These are phyloP conservation scores for Monosporascus sp. DNA, from an alignment of 2,329 filamentous ascomycete genomes.

Conservation along the genomic window DNA sequence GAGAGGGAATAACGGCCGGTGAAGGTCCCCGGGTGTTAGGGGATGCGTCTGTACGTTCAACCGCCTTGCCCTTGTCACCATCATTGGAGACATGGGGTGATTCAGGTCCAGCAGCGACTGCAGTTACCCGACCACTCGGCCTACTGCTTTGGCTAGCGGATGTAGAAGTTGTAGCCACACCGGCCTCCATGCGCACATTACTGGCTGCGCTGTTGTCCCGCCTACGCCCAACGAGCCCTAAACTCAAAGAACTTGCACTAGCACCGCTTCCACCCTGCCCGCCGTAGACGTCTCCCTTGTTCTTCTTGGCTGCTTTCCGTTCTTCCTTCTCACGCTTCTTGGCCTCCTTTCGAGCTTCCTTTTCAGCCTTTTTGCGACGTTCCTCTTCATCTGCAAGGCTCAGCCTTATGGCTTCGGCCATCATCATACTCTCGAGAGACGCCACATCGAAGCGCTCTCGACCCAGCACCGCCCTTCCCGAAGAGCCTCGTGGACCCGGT, in stretches of 20 bases:
- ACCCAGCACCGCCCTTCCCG: slow-evolving; percentile 19
- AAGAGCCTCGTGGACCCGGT: slow-evolving; percentile 26
- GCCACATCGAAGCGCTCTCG: slow-evolving; percentile 29
- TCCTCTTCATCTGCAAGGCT: slow-evolving; percentile 93
- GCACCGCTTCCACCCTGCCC: slow-evolving; percentile 40
- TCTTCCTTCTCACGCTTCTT: slow-evolving; percentile 84
- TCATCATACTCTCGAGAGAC: slow-evolving; percentile 97
- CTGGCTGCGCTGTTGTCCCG: slow-evolving; percentile 56
- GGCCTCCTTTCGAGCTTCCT: slow-evolving; percentile 72
- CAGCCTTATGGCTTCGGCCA: slow-evolving; percentile 89
- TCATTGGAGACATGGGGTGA: slow-evolving; percentile 17
- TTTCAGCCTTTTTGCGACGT: slow-evolving; percentile 77
- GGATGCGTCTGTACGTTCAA: slow-evolving; percentile 48
- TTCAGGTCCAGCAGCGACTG: slow-evolving; percentile 25
- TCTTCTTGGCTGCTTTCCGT: slow-evolving; percentile 70
- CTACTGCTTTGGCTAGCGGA: slow-evolving; percentile 28
- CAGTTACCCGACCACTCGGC: slow-evolving; percentile 12
- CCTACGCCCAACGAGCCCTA: slow-evolving; percentile 50
- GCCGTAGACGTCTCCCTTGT: slow-evolving; percentile 31
- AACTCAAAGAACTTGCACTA: slow-evolving; percentile 60
- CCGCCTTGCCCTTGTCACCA: slow-evolving; percentile 62
- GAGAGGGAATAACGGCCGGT: slow-evolving; percentile 38
- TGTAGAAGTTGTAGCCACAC: slow-evolving; percentile 39
- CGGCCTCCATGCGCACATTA: slow-evolving; percentile 53
- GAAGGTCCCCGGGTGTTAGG: slow-evolving; percentile 29